Evolutionary conservation across 2,329 filamentous ascomycete species (phyloP), one percentile per base, ranked within the genome.

Genomic region (Aureobasidium sp.): DNA sequence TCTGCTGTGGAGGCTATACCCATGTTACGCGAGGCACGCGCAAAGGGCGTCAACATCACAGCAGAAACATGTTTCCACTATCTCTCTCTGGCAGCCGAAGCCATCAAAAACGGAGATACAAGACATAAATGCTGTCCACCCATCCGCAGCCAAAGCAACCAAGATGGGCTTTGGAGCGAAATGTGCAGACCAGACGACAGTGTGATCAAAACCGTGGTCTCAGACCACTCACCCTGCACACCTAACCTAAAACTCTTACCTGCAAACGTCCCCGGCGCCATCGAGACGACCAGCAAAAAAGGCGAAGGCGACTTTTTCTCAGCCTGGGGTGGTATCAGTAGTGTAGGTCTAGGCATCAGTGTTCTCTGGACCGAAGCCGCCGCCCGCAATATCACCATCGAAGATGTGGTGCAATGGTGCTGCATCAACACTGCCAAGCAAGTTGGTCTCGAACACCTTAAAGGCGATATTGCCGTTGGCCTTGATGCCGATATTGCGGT

Each of bases 41-140:
- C 80, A 4, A 76, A 79, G 2, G 92, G 92, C 47, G 78, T 95
- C 71, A 90, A 91, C 70, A 90, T 97, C 76, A 96, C 91, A 0
- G 91, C 92, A 60, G 92, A 96, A 77, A 96, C 92, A 3, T 96
- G 92, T 78, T 96, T 95, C 81, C 92, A 96, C 78, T 97, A 96
- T 75, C 85, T 97, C 14, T 89, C 88, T 3, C 81, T 97, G 2
- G 87, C 90, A 0, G 86, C 91, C 0, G 92, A 97, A 76, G 81
- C 87, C 65, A 89, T 97, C 62, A 81, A 85, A 62, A 84, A 90
- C 66, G 92, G 92, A 48, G 92, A 97, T 74, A 96, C 91, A 32
- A 78, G 92, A 61, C 91, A 96, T 78, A 97, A 97, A 76, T 97
- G 92, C 81, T 96, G 92, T 74, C 92, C 92, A 32, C 92, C 92